These are phyloP conservation scores for Mortierella sp. DNA, from an alignment of 371 early-diverging fungal species.

Conservation along the genomic window DNA sequence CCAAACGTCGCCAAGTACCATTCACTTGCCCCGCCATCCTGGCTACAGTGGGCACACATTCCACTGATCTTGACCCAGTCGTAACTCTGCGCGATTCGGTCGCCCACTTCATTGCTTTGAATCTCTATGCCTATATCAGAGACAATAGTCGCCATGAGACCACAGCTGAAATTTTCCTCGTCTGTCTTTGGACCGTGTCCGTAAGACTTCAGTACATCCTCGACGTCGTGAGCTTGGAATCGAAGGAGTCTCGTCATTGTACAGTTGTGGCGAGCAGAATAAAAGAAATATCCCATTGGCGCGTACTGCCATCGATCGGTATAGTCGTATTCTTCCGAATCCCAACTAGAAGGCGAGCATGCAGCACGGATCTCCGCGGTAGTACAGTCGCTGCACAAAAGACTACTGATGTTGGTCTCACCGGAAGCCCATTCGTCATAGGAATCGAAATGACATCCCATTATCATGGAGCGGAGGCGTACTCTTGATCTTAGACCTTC, in stretches of 20 bases:
- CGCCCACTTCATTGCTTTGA: too few relatives aligned
- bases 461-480: slow-evolving; percentile 5
- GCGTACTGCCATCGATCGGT: slow-evolving; percentile 11
- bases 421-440: slow-evolving; percentile 11
- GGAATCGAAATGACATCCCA: background rate
- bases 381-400: slow-evolving; percentile 5
- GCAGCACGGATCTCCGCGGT: background rate
- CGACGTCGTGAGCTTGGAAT: background rate
- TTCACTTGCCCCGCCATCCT: too few relatives aligned
- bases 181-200: background rate
- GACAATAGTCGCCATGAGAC: too few relatives aligned
- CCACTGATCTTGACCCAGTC: too few relatives aligned
- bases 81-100: too few relatives aligned
- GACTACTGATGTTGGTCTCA: slow-evolving; percentile 1
- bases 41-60: too few relatives aligned
- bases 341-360: background rate
- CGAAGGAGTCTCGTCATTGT: background rate
- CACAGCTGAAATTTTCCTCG: background rate
- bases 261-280: slow-evolving; percentile 11
- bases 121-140: too few relatives aligned
- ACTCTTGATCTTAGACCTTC: background rate
- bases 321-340: slow-evolving; percentile 11
- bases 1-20: too few relatives aligned
- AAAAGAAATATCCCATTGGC: background rate
- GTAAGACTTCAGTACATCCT: background rate